Conservation (phyloP, 1,284 basidiomycete species). For the Marasmius tenuissimus region DNA sequence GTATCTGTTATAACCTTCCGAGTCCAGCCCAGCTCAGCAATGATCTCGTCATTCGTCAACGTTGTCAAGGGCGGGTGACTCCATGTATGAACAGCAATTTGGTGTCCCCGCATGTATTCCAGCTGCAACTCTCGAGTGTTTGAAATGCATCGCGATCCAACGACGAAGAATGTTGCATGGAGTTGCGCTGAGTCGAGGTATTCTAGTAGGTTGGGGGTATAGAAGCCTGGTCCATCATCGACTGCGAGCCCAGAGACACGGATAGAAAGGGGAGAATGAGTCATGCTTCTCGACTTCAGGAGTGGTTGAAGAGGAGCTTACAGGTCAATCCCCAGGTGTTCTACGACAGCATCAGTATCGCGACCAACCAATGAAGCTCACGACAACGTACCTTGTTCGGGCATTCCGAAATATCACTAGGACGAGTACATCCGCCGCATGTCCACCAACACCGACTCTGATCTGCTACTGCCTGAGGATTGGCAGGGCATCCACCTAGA, state of each 20-base stretch:
- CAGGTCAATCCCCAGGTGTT: slow-evolving; percentile 15
- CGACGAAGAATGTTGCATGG: slow-evolving; percentile 85
- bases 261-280: background rate
- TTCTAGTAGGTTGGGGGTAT: slow-evolving; percentile 74
- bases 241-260: slow-evolving; percentile 43
- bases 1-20: slow-evolving; percentile 83
- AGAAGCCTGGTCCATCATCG: slow-evolving; percentile 79
- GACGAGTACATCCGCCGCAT: slow-evolving; percentile 72
- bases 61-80: slow-evolving; percentile 71
- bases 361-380: background rate
- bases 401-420: slow-evolving; percentile 71
- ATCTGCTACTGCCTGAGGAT: slow-evolving; percentile 58
- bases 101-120: slow-evolving; percentile 73
- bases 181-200: slow-evolving; percentile 70
- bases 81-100: slow-evolving; percentile 73
- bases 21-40: slow-evolving; percentile 88
- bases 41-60: slow-evolving; percentile 78
- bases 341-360: background rate
- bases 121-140: slow-evolving; percentile 42
- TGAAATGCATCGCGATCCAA: slow-evolving; percentile 69
- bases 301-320: slow-evolving; percentile 8
- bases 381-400: slow-evolving; percentile 66
- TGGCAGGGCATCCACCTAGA: slow-evolving; percentile 60
- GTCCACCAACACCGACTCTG: slow-evolving; percentile 82
- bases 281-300: background rate